These are phyloP conservation scores for Drosera spatulata DNA, from an alignment of 179 eudicot species.

Conservation along the genomic window DNA sequence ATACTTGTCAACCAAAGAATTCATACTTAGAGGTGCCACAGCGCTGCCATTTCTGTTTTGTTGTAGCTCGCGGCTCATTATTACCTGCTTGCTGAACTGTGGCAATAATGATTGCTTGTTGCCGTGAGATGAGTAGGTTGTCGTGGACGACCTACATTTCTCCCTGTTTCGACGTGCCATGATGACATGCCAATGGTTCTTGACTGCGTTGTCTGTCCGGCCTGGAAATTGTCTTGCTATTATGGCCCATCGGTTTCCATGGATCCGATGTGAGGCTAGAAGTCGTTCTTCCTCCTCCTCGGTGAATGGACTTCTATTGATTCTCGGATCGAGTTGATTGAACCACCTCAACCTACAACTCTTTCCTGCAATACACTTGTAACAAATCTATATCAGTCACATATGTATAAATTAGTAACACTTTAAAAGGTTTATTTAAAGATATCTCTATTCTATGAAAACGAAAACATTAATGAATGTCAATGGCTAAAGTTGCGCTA, in stretches of 20 bases:
- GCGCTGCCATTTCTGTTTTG: too few species aligned
- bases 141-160: conserved; percentile 20
- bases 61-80: background rate
- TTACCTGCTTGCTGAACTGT: conserved; percentile 3
- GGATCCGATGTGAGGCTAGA: conserved; percentile 40
- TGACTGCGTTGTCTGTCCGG: conserved; percentile 55
- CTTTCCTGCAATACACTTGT: conserved; percentile 24
- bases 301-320: conserved; percentile 48
- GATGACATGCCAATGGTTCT: conserved; percentile 68
- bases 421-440: too few species aligned
- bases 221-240: conserved; percentile 52
- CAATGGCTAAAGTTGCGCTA: too few species aligned
- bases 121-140: background rate
- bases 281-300: conserved; percentile 58
- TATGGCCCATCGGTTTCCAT: conserved; percentile 56
- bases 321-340: conserved; percentile 58
- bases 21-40: background rate
- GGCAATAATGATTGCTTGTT: too few species aligned
- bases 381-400: too few species aligned
- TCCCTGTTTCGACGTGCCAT: conserved; percentile 52
- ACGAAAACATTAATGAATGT: too few species aligned
- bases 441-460: too few species aligned
- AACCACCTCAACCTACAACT: conserved; percentile 65
- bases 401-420: too few species aligned
- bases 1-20: conserved; percentile 4